Base-by-base conservation (phyloP, 2,329 filamentous ascomycete genomes). In the Beauveria medogensis region DNA sequence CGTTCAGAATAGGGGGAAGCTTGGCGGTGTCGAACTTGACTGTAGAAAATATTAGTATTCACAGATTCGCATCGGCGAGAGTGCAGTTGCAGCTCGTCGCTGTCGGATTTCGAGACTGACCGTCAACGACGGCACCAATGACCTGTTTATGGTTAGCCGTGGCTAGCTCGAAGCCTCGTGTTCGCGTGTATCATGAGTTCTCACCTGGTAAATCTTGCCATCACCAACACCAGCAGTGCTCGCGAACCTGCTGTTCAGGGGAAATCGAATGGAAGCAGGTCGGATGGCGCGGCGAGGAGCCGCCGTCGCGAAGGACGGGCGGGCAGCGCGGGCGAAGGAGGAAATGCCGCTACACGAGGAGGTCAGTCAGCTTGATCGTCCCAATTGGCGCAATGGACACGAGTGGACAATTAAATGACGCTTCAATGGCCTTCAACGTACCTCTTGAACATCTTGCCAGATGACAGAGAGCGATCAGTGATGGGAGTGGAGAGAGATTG, bases 61-160 rank as follows among this genome's bases (percentile, higher is more conserved):
- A 30, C 47, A n/a, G 9, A 55, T 43, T 61, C 66, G 69, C 37
- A 30, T 30, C 37, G 55, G 47, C 48, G 51, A 53, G 40, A 53
- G 28, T 22, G 63, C 60, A 20, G 26, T 52, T 48, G 20, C 16
- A 55, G 63, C 43, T 63, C 63, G 58, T 63, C 60, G 54, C 48
- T 28, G 41, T 41, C 5, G 26, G n/a, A 64, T 64, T 71, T 66
- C 55, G 44, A 52, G 16, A 84, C 90, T 82, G 83, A 96, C 91
- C 92, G 82, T 97, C 94, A 73, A 97, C 94, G 77, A 97, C 92
- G 82, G 94, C 93, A 90, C 94, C 92, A 82, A 97, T 97, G 79
- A 97, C 92, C 82, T 92, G 81, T 76, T 85, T 86, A 74, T 67
- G 64, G 71, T 77, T 71, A 77, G 72, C 68, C 62, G 74, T 67